Percentiles rank a stretch among this genome's conserved stretches.
phyloP scores from a whole-genome alignment of 2,329 filamentous ascomycete species.

The Arthrobotrys musiformis region DNA sequence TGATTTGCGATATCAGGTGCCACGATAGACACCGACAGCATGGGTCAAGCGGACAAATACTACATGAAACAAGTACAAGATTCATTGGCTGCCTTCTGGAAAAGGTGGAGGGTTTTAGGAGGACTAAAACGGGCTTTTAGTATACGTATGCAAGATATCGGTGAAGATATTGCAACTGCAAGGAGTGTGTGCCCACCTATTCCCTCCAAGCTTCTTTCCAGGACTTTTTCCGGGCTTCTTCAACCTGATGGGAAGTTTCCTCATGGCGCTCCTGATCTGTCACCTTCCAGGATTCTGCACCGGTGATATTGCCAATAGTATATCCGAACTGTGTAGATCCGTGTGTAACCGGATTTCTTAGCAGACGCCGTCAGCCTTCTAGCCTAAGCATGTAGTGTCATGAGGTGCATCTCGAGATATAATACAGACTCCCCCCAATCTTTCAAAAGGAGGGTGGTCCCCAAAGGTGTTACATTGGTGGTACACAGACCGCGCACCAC shows the following conservation, averaged over 20 bases:
- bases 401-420: constrained; percentile 20
- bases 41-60: constrained; percentile 27
- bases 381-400: constrained; percentile 11
- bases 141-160: constrained; percentile 5
- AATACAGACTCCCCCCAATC: background rate
- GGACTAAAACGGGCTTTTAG: constrained; percentile 24
- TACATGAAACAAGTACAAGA: constrained; percentile 29
- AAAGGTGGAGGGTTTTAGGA: background rate
- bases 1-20: constrained; percentile 44
- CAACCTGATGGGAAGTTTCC: constrained; percentile 9
- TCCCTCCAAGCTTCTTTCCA: constrained; percentile 27
- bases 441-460: constrained; percentile 7
- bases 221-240: constrained; percentile 16
- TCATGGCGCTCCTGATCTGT: constrained; percentile 13
- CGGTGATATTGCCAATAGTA: constrained; percentile 31
- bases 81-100: constrained; percentile 18
- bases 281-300: constrained; percentile 36
- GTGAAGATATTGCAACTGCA: background rate
- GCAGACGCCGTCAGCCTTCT: constrained; percentile 8
- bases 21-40: constrained; percentile 43
- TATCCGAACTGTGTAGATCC: constrained; percentile 14
- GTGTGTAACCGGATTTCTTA: constrained; percentile 33
- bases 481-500: constrained; percentile 20
- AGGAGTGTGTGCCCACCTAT: constrained; percentile 35
- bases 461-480: constrained; percentile 7